A percentile compares a stretch with the other conserved stretches of the same genome.
Conservation (phyloP, 2,329 filamentous ascomycete species). For the Moelleriella libera region DNA sequence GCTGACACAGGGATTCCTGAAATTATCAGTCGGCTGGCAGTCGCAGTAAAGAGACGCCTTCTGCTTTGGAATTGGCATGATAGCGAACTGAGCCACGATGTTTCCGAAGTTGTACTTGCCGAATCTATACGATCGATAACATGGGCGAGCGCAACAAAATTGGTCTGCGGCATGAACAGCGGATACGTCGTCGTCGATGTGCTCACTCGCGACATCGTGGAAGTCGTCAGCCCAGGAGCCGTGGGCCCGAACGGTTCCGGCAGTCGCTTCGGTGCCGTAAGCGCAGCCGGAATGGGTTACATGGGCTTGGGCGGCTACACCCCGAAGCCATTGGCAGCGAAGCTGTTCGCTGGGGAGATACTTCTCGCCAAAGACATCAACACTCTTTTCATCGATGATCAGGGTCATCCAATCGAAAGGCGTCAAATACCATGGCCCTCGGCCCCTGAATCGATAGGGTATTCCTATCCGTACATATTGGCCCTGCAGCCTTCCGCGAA, state of each 20-base stretch:
- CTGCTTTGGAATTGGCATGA: constrained; percentile 94
- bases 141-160: constrained; percentile 76
- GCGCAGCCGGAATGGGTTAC: constrained; percentile 83
- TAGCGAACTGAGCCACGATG: constrained; percentile 67
- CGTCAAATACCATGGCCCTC: constrained; percentile 83
- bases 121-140: constrained; percentile 80
- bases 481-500: constrained; percentile 73
- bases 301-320: constrained; percentile 89
- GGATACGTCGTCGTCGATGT: constrained; percentile 86
- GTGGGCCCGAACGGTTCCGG: constrained; percentile 50
- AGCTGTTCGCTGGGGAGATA: constrained; percentile 69
- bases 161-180: constrained; percentile 82
- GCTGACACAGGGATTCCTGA: constrained; percentile 74
- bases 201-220: constrained; percentile 54
- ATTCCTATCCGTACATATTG: constrained; percentile 91
- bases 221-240: constrained; percentile 65
- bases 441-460: constrained; percentile 82
- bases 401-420: constrained; percentile 70
- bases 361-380: constrained; percentile 97
- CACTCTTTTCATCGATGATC: constrained; percentile 75
- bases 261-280: constrained; percentile 69
- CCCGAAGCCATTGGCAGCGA: constrained; percentile 76
- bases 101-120: constrained; percentile 62
- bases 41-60: constrained; percentile 82
- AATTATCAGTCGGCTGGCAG: constrained; percentile 81